Evolutionary conservation across 768 basidiomycete species (phyloP), one percentile per base, ranked within the genome.

Genomic region (Thelephora aurantiotincta): DNA sequence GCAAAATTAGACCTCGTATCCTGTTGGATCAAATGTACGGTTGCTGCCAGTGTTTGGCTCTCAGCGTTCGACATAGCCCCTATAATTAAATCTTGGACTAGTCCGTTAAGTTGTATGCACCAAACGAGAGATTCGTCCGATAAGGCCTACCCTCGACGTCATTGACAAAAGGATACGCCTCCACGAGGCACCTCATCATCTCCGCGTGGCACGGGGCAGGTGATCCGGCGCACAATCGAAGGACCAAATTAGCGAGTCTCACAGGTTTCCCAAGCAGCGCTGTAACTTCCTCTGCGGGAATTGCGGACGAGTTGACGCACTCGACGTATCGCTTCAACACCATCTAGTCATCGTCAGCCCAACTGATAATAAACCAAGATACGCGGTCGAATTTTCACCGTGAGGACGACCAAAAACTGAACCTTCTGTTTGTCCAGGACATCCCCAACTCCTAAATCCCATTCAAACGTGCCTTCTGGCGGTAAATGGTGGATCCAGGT

Each of bases 401-500:
- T 51, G 9, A 55, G 45, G n/a, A 48, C 48, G 18, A 53, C 48
- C 12, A 9, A 30, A 30, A 30, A 30, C 26, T 4, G 26, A 9
- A 4, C 26, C 26, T 9, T 30, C 26, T 30, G 26, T 30, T 30
- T 30, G 26, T 30, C 9, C 9, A 30, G 26, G 26, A 9, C 26
- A 9, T 30, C 26, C 4, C 9, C 5, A 9, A 9, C 9, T 30
- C 9, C 26, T 4, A 4, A 30, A 30, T 30, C 26, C 26, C 26
- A 30, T 30, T 30, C 26, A 9, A 9, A 30, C 5, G 20, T 36
- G 7, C 23, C 23, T 2, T 43, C 19, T 11, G 34, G 43, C 22
- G 67, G 60, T 13, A 68, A 52, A 54, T 74, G 69, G 51, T 63
- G 68, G 42, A 82, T 61, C 72, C 77, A 82, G 19, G 66, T 65